Evolutionary conservation across 1,284 basidiomycete genomes (phyloP).

Genomic region (Polyporus tsugae): DNA sequence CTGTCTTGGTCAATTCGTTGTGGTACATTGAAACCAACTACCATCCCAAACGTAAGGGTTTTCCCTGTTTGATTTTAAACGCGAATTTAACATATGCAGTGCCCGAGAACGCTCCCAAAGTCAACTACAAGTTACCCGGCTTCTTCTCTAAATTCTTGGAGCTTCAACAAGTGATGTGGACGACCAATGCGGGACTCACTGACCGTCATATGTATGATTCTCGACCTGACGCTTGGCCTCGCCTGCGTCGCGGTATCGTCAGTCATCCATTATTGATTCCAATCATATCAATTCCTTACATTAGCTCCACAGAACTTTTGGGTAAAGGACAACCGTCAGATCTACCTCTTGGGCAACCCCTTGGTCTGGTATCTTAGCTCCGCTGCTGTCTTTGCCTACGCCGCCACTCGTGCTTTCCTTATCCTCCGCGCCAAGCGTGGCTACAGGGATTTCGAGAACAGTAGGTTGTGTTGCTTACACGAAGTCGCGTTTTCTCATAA

Average conservation of each 20-base stretch:
- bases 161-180: conserved; percentile 97
- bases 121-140: conserved; percentile 89
- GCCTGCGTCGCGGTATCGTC: conserved; percentile 91
- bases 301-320: conserved; percentile 83
- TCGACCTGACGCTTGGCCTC: conserved; percentile 89
- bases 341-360: conserved; percentile 96
- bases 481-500: not conserved
- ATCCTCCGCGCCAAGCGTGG: conserved; percentile 92
- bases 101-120: conserved; percentile 72
- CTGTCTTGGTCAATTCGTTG: conserved; percentile 87
- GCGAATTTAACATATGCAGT: conserved; percentile 53
- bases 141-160: conserved; percentile 94
- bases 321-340: conserved; percentile 95
- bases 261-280: conserved; percentile 44
- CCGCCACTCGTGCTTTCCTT: conserved; percentile 76
- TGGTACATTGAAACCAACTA: conserved; percentile 94
- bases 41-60: conserved; percentile 77
- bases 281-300: not conserved
- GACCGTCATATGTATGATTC: conserved; percentile 97
- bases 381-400: conserved; percentile 74
- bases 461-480: conserved; percentile 57
- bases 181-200: conserved; percentile 95
- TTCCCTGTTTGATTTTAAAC: not conserved
- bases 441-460: conserved; percentile 89
- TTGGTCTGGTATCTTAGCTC: conserved; percentile 92